Base-by-base conservation (phyloP, 2,329 filamentous ascomycete species). In the Penicillium sp. region DNA sequence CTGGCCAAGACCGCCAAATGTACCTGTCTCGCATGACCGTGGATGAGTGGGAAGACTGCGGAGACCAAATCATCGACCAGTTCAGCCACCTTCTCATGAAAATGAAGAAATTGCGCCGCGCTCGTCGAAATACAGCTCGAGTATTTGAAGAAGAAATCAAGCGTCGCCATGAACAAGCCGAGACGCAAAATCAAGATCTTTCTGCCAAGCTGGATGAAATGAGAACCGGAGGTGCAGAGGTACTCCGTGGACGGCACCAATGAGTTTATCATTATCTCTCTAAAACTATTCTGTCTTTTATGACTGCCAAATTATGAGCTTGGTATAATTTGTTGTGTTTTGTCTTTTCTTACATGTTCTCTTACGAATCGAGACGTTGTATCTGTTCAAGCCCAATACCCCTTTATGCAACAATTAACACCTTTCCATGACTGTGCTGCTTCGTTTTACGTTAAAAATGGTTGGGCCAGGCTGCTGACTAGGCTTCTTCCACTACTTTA, bases 41-140 rank as follows among this genome's bases (percentile, higher is more conserved):
- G 15, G 69, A 75, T 3, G 78, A 86, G 58, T 86, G 85, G 82
- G 85, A 87, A 69, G 79, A 84, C 44, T 81, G 83, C 22, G 85
- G 85, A 2, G 82, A 85, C 54, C 82, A 84, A 77, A 79, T 87
- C 44, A 74, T 86, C 1, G 78, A 81, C 1, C 76, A 78, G 48
- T 85, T 87, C 62, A 73, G 73, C 46, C 69, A 75, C 4, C 71
- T 85, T 40, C 67, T 86, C 35, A 69, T 71, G 18, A 77, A 78
- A 46, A 79, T 84, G 62, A 84, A 79, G 62, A 71, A 77, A 1
- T 75, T 79, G 26, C 76, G 85, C 40, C 77, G 78, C 56, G 76
- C 80, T 40, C 82, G 84, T 65, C 77, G 85, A 22, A 77, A 77
- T 49, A 74, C 80, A 5, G 82, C 82, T 3, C 70, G 73, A 29